These are phyloP conservation scores for Inga leiocalycina DNA, from an alignment of 306 rosid genomes.

Conservation along the genomic window DNA sequence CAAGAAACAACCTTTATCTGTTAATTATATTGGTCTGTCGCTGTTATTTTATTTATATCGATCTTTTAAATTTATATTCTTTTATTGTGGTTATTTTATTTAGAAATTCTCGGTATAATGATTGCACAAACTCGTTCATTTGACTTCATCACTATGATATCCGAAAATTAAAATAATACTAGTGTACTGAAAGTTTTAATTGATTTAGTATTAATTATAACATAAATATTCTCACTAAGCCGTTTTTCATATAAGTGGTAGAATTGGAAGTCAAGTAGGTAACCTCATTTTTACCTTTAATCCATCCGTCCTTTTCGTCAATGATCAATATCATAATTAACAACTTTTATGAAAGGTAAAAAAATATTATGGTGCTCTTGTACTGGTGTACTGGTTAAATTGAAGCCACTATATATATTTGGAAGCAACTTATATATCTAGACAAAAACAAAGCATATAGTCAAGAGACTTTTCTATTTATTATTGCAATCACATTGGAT, in stretches of 20 bases:
- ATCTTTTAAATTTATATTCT: background rate
- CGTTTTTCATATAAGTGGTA: background rate
- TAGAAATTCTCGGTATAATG: background rate
- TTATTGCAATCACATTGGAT: background rate
- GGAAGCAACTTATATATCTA: background rate
- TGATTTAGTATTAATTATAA: background rate
- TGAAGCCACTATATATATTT: conserved; percentile 2
- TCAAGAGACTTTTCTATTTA: background rate
- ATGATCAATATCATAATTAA: conserved; percentile 17
- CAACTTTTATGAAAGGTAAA: background rate
- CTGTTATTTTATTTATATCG: background rate
- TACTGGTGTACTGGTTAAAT: background rate
- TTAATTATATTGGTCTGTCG: background rate
- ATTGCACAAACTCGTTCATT: background rate
- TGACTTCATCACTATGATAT: background rate
- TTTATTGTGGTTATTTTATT: background rate
- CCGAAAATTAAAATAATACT: background rate
- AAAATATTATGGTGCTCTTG: background rate
- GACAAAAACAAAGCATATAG: conserved; percentile 3
- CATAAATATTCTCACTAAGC: background rate
- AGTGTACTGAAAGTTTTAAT: background rate
- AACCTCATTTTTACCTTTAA: background rate
- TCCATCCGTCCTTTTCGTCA: conserved; percentile 17
- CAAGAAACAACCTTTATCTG: background rate
- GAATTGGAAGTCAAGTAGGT: background rate